Percentiles rank a stretch among this genome's conserved stretches.
Conservation (phyloP, 192 early-diverging fungal species). For the Polychytrium aggregatum region DNA sequence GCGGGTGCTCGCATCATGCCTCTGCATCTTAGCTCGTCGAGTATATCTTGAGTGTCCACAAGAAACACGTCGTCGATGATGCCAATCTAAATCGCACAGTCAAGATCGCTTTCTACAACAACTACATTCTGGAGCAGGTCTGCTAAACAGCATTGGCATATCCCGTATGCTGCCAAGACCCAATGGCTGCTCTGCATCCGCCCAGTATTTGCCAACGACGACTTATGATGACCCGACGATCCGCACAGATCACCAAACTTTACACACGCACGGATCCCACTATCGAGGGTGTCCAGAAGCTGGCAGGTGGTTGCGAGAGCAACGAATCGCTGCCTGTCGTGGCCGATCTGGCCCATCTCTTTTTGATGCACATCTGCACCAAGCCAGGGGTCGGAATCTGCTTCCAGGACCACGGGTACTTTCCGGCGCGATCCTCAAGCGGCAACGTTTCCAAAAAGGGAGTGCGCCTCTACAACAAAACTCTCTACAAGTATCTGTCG, state of each 20-base stretch:
- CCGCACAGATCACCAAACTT: no score
- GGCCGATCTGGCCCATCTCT: conserved; percentile 53
- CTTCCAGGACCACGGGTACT: conserved; percentile 66
- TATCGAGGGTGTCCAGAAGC: no score
- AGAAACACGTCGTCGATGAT: conserved; percentile 57
- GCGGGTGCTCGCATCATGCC: no score
- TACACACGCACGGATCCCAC: no score
- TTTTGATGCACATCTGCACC: conserved; percentile 62
- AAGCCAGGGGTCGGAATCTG: conserved; percentile 64
- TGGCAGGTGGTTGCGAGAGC: no score
- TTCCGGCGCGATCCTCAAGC: conserved; percentile 34
- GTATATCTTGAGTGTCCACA: conserved; percentile 43
- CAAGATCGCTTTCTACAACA: conserved; percentile 63
- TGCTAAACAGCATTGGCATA: no score
- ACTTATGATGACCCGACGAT: no score
- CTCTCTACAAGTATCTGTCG: conserved; percentile 34
- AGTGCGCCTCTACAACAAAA: conserved; percentile 41
- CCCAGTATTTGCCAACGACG: no score
- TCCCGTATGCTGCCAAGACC: no score
- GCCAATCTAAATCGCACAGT: conserved; percentile 32
- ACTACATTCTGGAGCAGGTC: conserved; percentile 55
- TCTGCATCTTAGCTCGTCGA: no score
- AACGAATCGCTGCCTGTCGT: no score
- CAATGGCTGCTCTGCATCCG: no score
- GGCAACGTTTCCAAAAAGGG: background rate